Evolutionary conservation across 352 stramenopile genomes (phyloP).

Genomic region (Phytopythium litorale): DNA sequence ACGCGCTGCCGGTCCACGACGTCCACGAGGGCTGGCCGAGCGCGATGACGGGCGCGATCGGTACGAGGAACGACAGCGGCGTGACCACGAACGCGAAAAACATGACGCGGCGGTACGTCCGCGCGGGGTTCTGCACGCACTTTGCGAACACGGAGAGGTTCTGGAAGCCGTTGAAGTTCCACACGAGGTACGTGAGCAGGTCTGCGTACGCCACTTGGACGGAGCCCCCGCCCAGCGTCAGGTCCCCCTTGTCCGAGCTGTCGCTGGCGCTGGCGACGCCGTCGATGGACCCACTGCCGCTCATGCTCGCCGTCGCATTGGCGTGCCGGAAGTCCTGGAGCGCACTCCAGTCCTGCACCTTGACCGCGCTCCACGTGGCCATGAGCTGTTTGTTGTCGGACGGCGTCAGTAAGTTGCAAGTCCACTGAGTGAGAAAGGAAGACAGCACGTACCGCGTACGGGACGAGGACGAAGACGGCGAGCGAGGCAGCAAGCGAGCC

Average conservation of each 20-base stretch:
- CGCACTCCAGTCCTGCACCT: slow-evolving; percentile 29
- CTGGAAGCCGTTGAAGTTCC: slow-evolving; percentile 53
- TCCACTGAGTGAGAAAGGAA: neutral
- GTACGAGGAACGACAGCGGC: slow-evolving; percentile 43
- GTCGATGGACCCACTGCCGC: neutral
- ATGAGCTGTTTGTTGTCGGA: slow-evolving; percentile 18
- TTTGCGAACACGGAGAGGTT: slow-evolving; percentile 51
- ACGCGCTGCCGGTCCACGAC: slow-evolving; percentile 30
- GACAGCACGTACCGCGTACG: slow-evolving; percentile 28
- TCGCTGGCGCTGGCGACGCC: neutral
- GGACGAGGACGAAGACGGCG: slow-evolving; percentile 28
- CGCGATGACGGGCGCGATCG: slow-evolving; percentile 28
- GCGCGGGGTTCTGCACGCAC: slow-evolving; percentile 29
- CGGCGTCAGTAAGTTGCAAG: neutral
- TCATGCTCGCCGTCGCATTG: slow-evolving; percentile 11
- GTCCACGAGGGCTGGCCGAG: slow-evolving; percentile 39
- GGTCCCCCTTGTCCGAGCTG: neutral
- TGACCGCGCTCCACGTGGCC: slow-evolving; percentile 29
- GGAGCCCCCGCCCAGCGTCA: slow-evolving; percentile 2
- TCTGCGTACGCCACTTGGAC: slow-evolving; percentile 18
- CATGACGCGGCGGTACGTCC: slow-evolving; percentile 40
- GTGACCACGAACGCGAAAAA: slow-evolving; percentile 31
- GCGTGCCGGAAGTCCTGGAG: slow-evolving; percentile 25
- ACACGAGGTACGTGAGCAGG: slow-evolving; percentile 37
- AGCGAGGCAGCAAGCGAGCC: slow-evolving; percentile 26